Base-by-base conservation (phyloP, 2,329 filamentous ascomycete species). In the Colletotrichum australisinense region DNA sequence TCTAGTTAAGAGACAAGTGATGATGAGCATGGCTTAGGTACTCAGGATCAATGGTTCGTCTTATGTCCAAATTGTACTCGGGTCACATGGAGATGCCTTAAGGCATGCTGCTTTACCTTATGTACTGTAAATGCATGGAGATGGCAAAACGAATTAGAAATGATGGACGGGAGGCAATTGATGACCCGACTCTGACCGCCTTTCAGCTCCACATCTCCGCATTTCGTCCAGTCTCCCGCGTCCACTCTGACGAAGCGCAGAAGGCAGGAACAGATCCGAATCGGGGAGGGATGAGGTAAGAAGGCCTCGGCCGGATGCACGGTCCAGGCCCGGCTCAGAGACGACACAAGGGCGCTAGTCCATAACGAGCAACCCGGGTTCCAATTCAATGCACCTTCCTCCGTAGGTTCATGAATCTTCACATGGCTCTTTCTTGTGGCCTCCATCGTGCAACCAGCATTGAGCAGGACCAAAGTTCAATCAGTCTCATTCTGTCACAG, bases 191-290 rank as follows among this genome's bases (percentile, higher is more conserved):
- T 56, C 68, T 71, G 64, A 72, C 69, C 69, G 69, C 69, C 58
- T 69, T 69, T 53, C 57, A 58, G 38, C 65, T 64, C 69, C 69
- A 69, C 65, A 67, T 72, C 53, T 66, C 69, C 57, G 66, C 57
- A 63, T 68, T 68, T 67, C 56, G 52, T 57, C 59, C 59, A 64
- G 52, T 66, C 24, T 60, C 52, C 28, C 19, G 60, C n/a, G 65
- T 35, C 38, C 42, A 30, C 68, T 67, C 55, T 32, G 30, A 22
- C 22, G n/a, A 22, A 49, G 24, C 62, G 62, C 62, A 64, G 32
- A 53, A 32, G n/a, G 49, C 49, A 30, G 42, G 32, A 58, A 63
- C 46, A 46, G 22, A 63, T 24, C 55, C 55, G 60, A 42, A 59
- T 46, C 55, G 35, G 35, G 59, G 52, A n/a, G 63, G 22, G 42